Percentiles rank a stretch among this genome's conserved stretches.
Conservation (phyloP, 257 asterid species). For the Eucommia ulmoides region DNA sequence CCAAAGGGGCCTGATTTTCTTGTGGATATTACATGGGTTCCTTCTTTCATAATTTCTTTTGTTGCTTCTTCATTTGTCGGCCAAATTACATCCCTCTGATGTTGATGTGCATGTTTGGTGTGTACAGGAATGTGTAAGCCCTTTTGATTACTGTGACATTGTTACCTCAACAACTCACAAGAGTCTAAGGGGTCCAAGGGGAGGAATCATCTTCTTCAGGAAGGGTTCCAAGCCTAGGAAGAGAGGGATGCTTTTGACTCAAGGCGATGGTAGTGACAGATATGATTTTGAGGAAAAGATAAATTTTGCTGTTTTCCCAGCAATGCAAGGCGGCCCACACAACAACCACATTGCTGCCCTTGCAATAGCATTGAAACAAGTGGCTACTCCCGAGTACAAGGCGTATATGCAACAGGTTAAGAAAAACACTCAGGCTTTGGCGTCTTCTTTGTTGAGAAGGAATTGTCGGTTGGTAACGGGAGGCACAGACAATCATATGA, state of each 20-base stretch:
- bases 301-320: conserved; percentile 84
- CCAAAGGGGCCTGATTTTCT: no score
- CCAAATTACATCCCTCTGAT: no score
- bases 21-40: no score
- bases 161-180: conserved; percentile 88
- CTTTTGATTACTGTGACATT: conserved; percentile 71
- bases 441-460: conserved; percentile 51
- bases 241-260: conserved; percentile 63
- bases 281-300: conserved; percentile 88
- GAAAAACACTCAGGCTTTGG: conserved; percentile 73
- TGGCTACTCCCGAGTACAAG: conserved; percentile 65
- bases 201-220: conserved; percentile 76
- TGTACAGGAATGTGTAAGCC: conserved; percentile 70
- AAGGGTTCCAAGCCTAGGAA: conserved; percentile 73
- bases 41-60: no score
- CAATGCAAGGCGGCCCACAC: conserved; percentile 90
- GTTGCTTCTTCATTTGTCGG: no score
- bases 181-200: conserved; percentile 93
- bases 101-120: conserved; percentile 5
- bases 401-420: conserved; percentile 73
- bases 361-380: conserved; percentile 84
- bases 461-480: conserved; percentile 71
- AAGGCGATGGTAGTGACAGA: conserved; percentile 52
- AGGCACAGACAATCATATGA: conserved; percentile 74
- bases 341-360: conserved; percentile 85